A percentile compares a stretch with the other conserved stretches of the same genome.
Conservation (phyloP, 116 monocot species). For the Zostera marina region DNA sequence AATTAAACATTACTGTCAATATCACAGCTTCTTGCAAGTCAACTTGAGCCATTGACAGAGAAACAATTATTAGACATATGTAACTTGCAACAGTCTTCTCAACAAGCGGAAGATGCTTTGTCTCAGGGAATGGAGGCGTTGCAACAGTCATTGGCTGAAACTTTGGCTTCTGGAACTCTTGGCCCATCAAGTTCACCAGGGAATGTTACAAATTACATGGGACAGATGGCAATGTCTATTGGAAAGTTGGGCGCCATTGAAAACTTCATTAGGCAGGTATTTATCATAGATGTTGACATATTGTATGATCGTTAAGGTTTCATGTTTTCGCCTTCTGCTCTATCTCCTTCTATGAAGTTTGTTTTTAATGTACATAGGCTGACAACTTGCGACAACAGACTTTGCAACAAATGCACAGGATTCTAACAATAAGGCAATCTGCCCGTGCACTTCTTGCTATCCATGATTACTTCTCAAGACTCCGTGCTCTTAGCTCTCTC, state of each 20-base stretch:
- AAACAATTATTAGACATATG: constrained; percentile 63
- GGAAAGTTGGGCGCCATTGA: constrained; percentile 93
- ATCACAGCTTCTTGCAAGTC: constrained; percentile 49
- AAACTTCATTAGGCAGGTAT: constrained; percentile 76
- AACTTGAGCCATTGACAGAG: constrained; percentile 88
- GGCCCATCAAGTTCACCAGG: constrained; percentile 59
- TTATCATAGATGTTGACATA: not conserved
- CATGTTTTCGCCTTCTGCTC: too few relatives aligned
- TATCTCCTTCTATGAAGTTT: not conserved
- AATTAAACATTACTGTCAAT: not conserved
- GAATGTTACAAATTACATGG: constrained; percentile 99
- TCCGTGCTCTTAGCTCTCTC: constrained; percentile 69
- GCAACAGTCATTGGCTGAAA: constrained; percentile 81
- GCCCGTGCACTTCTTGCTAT: constrained; percentile 68
- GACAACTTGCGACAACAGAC: constrained; percentile 82
- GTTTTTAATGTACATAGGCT: constrained; percentile 19
- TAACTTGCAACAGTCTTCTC: constrained; percentile 83
- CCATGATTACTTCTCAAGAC: constrained; percentile 59
- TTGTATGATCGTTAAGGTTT: too few relatives aligned
- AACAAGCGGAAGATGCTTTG: constrained; percentile 88
- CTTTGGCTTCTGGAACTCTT: constrained; percentile 52
- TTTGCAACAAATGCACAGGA: constrained; percentile 55
- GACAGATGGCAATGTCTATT: constrained; percentile 99
- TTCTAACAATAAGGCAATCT: constrained; percentile 62
- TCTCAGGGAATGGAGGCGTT: constrained; percentile 94